A percentile compares a stretch with the other conserved stretches of the same genome.
These are phyloP conservation scores for Lotmaria passim DNA, from an alignment of 208 protist species.

Conservation along the genomic window DNA sequence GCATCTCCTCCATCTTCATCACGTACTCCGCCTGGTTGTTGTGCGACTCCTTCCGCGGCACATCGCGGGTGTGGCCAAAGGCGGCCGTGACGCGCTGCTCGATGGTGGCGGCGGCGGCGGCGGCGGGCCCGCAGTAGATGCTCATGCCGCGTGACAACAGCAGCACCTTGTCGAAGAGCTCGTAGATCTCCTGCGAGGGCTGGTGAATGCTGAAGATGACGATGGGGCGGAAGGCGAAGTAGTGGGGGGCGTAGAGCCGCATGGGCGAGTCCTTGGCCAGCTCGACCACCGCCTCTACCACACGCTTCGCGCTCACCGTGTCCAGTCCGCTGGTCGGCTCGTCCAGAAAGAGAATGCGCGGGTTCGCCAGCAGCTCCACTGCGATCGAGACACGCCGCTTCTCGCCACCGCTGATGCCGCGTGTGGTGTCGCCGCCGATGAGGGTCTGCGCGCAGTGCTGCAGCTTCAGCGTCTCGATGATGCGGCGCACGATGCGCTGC, in stretches of 20 bases:
- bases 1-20: constrained; percentile 85
- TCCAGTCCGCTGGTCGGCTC: constrained; percentile 93
- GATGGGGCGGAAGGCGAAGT: constrained; percentile 87
- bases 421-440: constrained; percentile 66
- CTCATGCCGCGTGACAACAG: constrained; percentile 83
- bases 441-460: constrained; percentile 80
- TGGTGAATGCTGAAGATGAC: constrained; percentile 95
- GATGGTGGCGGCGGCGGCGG: constrained; percentile 54
- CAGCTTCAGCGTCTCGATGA: constrained; percentile 75
- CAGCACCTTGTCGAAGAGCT: constrained; percentile 88
- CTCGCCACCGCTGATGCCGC: constrained; percentile 93
- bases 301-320: constrained; percentile 75
- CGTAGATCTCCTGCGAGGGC: constrained; percentile 89
- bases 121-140: constrained; percentile 86
- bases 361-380: constrained; percentile 90
- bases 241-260: constrained; percentile 80
- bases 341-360: constrained; percentile 92
- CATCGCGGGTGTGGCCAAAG: constrained; percentile 46
- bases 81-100: constrained; percentile 55
- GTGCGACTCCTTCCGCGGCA: constrained; percentile 51
- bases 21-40: constrained; percentile 87
- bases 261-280: constrained; percentile 86
- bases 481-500: constrained; percentile 59
- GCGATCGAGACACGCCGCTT: constrained; percentile 91
- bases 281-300: constrained; percentile 83